Percentiles rank a stretch among this genome's conserved stretches.
Evolutionary conservation across 768 basidiomycete species (phyloP).

Genomic region (Brasilioporus rufonigricans): DNA sequence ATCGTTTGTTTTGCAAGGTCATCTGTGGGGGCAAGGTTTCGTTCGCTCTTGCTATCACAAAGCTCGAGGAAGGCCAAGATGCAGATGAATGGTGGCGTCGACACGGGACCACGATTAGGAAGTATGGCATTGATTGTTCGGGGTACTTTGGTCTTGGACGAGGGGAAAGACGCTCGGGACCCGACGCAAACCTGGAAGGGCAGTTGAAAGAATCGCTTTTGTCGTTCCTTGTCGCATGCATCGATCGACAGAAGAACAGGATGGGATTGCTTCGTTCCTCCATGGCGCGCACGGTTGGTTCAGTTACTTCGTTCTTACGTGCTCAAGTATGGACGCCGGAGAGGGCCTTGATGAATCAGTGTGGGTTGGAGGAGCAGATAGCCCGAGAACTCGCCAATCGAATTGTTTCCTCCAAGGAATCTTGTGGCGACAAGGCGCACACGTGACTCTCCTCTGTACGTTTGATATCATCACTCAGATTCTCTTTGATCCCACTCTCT

Average conservation of each 20-base stretch:
- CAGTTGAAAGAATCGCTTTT: constrained; percentile 26
- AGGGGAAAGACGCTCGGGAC: constrained; percentile 17
- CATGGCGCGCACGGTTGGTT: constrained; percentile 3
- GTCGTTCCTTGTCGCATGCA: constrained; percentile 14
- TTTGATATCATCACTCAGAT: neutral
- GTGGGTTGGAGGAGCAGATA: constrained; percentile 17
- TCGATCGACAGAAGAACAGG: constrained; percentile 10
- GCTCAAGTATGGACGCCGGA: constrained; percentile 9
- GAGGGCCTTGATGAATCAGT: constrained; percentile 16
- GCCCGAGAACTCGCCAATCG: constrained; percentile 20
- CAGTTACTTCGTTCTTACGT: constrained; percentile 8
- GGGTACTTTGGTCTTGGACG: constrained; percentile 36
- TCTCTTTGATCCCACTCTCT: neutral
- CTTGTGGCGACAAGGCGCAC: neutral
- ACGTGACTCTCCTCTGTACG: neutral
- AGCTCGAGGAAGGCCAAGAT: constrained; percentile 24
- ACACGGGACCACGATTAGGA: constrained; percentile 17
- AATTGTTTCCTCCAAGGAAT: constrained; percentile 2
- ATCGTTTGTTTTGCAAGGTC: constrained; percentile 25
- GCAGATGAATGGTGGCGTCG: constrained; percentile 37
- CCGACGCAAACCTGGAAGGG: constrained; percentile 21
- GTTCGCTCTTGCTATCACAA: constrained; percentile 30
- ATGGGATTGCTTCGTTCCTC: constrained; percentile 7
- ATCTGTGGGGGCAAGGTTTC: constrained; percentile 27
- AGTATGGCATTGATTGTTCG: constrained; percentile 16